phyloP scores from a whole-genome alignment of 2,329 filamentous ascomycete species.

The Colletotrichum endophyticum region DNA sequence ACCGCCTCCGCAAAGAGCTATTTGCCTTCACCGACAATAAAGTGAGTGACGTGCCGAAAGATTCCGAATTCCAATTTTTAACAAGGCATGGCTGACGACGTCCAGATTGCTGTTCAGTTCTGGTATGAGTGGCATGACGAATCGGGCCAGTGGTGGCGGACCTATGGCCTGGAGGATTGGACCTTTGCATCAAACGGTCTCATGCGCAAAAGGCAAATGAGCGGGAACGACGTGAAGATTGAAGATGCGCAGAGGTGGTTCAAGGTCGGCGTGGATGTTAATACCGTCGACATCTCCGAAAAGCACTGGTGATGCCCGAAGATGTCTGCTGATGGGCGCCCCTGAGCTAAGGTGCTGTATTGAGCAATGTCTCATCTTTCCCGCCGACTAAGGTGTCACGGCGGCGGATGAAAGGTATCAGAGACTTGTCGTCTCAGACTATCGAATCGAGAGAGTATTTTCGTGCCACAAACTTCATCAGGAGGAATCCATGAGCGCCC shows the following conservation, averaged over 20 bases:
- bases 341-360: background rate
- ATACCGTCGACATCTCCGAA: conserved; percentile 69
- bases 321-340: background rate
- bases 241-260: conserved; percentile 70
- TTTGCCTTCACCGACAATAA: conserved; percentile 77
- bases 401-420: background rate
- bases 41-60: conserved; percentile 30
- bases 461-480: background rate
- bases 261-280: conserved; percentile 70
- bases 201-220: conserved; percentile 80
- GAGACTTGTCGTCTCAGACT: background rate
- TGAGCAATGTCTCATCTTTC: background rate
- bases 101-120: conserved; percentile 81
- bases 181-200: conserved; percentile 73
- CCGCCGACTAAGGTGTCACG: background rate
- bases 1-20: conserved; percentile 81
- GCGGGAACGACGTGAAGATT: conserved; percentile 73
- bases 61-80: background rate
- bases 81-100: background rate
- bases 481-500: background rate
- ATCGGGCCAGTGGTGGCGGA: conserved; percentile 81
- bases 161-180: conserved; percentile 84
- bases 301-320: conserved; percentile 61
- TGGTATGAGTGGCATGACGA: conserved; percentile 85
- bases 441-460: background rate